Evolutionary conservation across 176 grass and related monocot genomes (phyloP).

Genomic region (Zoysia pacifica): DNA sequence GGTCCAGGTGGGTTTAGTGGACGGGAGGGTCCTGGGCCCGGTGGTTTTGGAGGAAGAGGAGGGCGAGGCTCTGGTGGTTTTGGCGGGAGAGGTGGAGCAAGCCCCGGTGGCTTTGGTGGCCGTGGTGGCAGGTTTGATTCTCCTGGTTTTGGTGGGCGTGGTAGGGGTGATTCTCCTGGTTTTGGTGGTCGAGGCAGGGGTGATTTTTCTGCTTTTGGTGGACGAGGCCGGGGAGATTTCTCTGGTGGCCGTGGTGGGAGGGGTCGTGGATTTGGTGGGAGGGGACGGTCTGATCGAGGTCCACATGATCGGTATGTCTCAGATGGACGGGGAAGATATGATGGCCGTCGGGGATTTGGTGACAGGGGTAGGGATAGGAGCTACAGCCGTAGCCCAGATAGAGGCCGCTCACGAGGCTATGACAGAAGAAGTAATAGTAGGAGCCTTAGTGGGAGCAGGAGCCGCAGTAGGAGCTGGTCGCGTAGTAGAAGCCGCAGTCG

Average conservation of each 20-base stretch:
- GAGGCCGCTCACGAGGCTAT: conserved; percentile 61
- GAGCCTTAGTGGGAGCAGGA: conserved; percentile 59
- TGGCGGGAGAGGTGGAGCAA: conserved; percentile 54
- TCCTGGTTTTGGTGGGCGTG: conserved; percentile 56
- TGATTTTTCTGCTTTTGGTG: conserved; percentile 59
- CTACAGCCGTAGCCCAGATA: conserved; percentile 77
- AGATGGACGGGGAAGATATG: conserved; percentile 72
- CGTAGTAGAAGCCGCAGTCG: conserved; percentile 67
- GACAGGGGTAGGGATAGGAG: conserved; percentile 58
- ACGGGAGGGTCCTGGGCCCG: conserved; percentile 34
- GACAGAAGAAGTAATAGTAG: conserved; percentile 58
- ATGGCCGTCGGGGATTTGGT: conserved; percentile 58
- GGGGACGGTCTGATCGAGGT: conserved; percentile 61
- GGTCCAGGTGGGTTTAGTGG: conserved; percentile 50
- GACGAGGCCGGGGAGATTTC: conserved; percentile 63
- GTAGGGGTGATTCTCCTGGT: conserved; percentile 52
- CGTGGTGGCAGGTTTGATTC: conserved; percentile 64
- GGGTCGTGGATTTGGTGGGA: conserved; percentile 69
- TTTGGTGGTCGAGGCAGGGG: conserved; percentile 63
- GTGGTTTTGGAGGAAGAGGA: conserved; percentile 55
- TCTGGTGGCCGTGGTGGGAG: conserved; percentile 62
- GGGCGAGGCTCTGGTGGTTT: conserved; percentile 65
- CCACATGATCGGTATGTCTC: conserved; percentile 66
- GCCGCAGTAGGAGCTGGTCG: conserved; percentile 59
- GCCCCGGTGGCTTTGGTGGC: conserved; percentile 56